Base-by-base conservation (phyloP, 2,329 filamentous ascomycete species). In the Paradendryphiella salina region DNA sequence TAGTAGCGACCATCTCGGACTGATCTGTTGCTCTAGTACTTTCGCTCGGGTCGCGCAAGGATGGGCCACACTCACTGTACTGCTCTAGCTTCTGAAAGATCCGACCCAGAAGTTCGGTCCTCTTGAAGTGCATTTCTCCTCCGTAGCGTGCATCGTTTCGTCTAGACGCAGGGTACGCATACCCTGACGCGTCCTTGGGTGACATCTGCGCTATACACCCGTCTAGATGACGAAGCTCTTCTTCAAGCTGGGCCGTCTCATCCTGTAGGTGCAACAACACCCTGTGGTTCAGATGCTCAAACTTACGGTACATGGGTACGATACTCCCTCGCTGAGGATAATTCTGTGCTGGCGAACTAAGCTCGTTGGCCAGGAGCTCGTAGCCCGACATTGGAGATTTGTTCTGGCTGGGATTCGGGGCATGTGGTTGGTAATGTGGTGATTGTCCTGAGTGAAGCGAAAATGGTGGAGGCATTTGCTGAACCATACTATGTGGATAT, bases 241-340 rank as follows among this genome's bases (percentile, higher is more conserved):
- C 86, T 72, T 96, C 91, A 31, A 96, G 77, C 62, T 93, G 87
- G 23, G 80, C 79, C 14, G 96, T 83, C 69, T 96, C 90, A 66
- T 96, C 90, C 71, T 96, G 92, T 13, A 96, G 79, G 56, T 94
- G 86, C 0, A 96, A 78, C 2, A 96, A 76, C 2, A 96, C 76
- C 2, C 92, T 85, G 68, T 96, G 90, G 63, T 94, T 92, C 14
- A 96, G 76, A 9, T 84, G 81, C 67, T 89, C 86, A 65, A 96
- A 96, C 49, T 86, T 86, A 35, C 92, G 84, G 70, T 96, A 96
- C 51, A 96, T 81, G 1, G 90, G 89, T 7, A 65, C 62, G 6
- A 73, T 43, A 31, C 34, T 29, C 15, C 54, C 63, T 13, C 56
- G 46, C 13, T 52, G 53, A 3, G 7, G 39, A 29, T n/a, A n/a